A percentile compares a stretch with the other conserved stretches of the same genome.
phyloP scores from a whole-genome alignment of 306 rosid species.

The Dalbergia oliveri region DNA sequence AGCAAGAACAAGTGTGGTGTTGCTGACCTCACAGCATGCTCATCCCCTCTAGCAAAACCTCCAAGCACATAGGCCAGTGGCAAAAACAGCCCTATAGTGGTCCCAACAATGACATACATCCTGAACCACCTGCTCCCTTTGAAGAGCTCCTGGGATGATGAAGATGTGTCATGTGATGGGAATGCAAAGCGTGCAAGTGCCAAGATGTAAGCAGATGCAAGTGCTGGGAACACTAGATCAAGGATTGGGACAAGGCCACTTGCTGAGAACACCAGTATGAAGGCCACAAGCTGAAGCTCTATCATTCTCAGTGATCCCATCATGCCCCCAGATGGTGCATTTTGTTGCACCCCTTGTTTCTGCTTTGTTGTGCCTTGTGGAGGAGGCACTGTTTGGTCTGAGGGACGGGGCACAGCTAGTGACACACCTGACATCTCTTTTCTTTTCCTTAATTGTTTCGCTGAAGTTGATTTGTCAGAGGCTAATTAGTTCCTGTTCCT shows the following conservation, averaged over 20 bases:
- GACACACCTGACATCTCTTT: constrained; percentile 73
- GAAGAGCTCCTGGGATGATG: constrained; percentile 50
- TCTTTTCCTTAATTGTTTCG: background rate
- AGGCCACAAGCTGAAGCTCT: constrained; percentile 89
- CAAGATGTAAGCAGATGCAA: constrained; percentile 69
- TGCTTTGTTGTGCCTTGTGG: background rate
- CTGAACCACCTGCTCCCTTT: constrained; percentile 65
- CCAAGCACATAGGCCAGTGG: constrained; percentile 88
- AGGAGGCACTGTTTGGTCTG: background rate
- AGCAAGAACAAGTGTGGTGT: constrained; percentile 84
- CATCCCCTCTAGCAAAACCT: constrained; percentile 90
- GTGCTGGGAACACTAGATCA: constrained; percentile 72
- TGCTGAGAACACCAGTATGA: constrained; percentile 84
- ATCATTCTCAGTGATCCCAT: constrained; percentile 85
- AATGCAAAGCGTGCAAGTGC: constrained; percentile 71
- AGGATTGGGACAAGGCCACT: constrained; percentile 85
- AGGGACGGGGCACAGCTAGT: constrained; percentile 60
- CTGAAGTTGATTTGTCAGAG: background rate
- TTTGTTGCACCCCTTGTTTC: constrained; percentile 7
- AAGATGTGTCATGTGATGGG: constrained; percentile 51
- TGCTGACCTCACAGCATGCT: constrained; percentile 80
- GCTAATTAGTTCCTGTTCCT: background rate
- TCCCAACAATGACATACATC: constrained; percentile 71
- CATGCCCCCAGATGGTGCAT: constrained; percentile 46
- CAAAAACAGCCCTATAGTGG: constrained; percentile 74